phyloP scores from a whole-genome alignment of 164 flowering plant genomes.

The Chimonanthus praecox region DNA sequence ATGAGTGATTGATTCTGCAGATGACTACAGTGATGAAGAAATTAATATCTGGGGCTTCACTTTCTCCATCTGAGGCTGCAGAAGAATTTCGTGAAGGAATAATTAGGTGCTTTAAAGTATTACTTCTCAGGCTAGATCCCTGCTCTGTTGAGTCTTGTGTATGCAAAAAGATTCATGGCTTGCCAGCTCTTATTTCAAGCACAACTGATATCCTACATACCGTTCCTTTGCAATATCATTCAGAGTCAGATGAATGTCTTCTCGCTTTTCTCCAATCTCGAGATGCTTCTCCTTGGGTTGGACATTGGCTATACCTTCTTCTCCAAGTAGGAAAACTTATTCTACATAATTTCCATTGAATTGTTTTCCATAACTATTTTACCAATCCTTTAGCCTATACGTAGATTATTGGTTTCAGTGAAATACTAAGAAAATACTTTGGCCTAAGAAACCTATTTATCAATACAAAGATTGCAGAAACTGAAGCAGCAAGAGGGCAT shows the following conservation, averaged over 20 bases:
- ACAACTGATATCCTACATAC: slow-evolving; percentile 11
- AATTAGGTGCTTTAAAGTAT: slow-evolving; percentile 69
- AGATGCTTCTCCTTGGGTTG: slow-evolving; percentile 80
- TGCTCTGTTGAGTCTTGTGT: slow-evolving; percentile 55
- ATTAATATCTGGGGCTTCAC: slow-evolving; percentile 69
- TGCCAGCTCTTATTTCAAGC: slow-evolving; percentile 37
- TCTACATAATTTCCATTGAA: background rate
- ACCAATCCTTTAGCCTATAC: background rate
- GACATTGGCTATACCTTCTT: slow-evolving; percentile 96
- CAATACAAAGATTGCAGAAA: slow-evolving; percentile 68
- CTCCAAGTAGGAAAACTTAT: slow-evolving; percentile 45
- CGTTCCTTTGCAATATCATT: slow-evolving; percentile 10
- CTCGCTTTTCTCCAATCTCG: slow-evolving; percentile 79
- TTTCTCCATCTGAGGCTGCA: slow-evolving; percentile 69
- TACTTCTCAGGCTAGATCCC: slow-evolving; percentile 43
- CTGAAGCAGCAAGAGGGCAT: slow-evolving; percentile 79
- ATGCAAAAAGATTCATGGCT: slow-evolving; percentile 40
- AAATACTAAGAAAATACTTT: background rate
- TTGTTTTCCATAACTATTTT: background rate
- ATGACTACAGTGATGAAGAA: slow-evolving; percentile 77
- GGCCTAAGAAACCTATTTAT: background rate
- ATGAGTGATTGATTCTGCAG: slow-evolving; percentile 29
- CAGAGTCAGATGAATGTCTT: slow-evolving; percentile 53
- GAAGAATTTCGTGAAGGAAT: slow-evolving; percentile 95
- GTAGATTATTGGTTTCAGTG: no score